These are phyloP conservation scores for Marvania coccoides DNA, from an alignment of 139 green algal species.

Conservation along the genomic window DNA sequence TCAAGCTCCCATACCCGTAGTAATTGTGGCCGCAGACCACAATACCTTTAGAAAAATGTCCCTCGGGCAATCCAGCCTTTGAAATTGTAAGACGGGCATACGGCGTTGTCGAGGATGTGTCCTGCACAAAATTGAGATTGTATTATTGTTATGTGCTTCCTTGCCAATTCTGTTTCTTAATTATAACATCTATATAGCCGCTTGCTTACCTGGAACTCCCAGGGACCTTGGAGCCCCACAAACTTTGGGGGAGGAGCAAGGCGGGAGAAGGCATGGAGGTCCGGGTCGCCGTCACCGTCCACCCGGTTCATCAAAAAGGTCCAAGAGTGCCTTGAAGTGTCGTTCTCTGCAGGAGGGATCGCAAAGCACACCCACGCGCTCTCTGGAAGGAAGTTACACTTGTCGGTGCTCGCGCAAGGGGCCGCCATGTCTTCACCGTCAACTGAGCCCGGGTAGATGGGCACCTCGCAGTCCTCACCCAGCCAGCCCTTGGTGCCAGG, in stretches of 20 bases:
- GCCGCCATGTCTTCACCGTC: conserved; percentile 3
- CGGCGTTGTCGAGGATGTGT: too few relatives aligned
- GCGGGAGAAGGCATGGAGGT: conserved; percentile 20
- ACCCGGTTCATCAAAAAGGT: conserved; percentile 18
- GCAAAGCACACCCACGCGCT: conserved; percentile 29
- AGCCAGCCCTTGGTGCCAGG: conserved; percentile 5
- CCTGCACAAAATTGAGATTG: too few relatives aligned
- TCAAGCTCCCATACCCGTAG: too few relatives aligned
- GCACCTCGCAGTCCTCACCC: conserved; percentile 4
- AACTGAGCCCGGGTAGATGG: neutral
- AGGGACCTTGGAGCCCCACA: too few relatives aligned
- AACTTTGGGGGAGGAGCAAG: neutral
- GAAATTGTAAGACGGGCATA: too few relatives aligned
- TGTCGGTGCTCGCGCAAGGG: neutral
- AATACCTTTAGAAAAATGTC: too few relatives aligned
- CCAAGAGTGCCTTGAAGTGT: conserved; percentile 23
- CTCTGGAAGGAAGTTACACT: conserved; percentile 19
- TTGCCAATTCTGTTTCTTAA: too few relatives aligned
- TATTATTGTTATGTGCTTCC: too few relatives aligned
- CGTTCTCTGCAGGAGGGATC: conserved; percentile 6
- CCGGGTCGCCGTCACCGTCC: conserved; percentile 27
- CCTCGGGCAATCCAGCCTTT: too few relatives aligned
- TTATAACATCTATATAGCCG: too few relatives aligned
- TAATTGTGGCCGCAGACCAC: too few relatives aligned
- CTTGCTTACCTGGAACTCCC: too few relatives aligned